Evolutionary conservation across 331 rosid genomes (phyloP), one percentile per base, ranked within the genome.

Genomic region (Arachis monticola): DNA sequence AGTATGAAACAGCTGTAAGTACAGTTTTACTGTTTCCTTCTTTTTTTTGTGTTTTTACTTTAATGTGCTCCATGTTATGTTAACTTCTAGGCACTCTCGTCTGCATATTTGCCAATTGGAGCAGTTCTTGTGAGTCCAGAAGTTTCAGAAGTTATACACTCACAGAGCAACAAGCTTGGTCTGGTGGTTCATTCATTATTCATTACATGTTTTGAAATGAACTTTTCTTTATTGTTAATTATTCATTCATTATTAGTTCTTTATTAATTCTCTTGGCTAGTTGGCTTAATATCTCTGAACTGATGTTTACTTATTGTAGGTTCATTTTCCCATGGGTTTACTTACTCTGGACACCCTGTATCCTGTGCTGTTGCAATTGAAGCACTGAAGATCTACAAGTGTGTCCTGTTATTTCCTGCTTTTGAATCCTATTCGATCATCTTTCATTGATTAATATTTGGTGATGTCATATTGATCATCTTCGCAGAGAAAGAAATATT

Each of bases 311-410:
- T 50, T 63, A 42, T 63, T 60, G 12, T 83, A 92, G 99, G 99
- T 74, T 0, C 8, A 5, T 94, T 92, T 80, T 83, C 92, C 75
- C 99, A 92, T 14, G 97, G 99, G 60, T 94, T 92, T 78, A 94
- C 99, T 41, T 92, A 90, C 85, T 94, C 97, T 71, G 99, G 99
- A 59, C 97, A 92, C 77, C 97, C 97, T 0, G 91, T 88, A 44
- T 45, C 96, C 31, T 94, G 97, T 84, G 97, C 91, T 0, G 99
- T 94, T 67, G 97, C 97, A 82, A 80, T 88, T 87, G 99, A 94
- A 82, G 75, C 99, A 38, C 87, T 94, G 56, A 94, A 87, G 83
- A 88, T 94, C 75, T 94, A 94, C 87, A 90, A 88, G 97, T 94
- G 10, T 17, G 96, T 88, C 76, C 80, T 62, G 69, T 11, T 73